A percentile compares a stretch with the other conserved stretches of the same genome.
These are phyloP conservation scores for Sequoia sempervirens DNA, from an alignment of 75 land plant species.

Conservation along the genomic window DNA sequence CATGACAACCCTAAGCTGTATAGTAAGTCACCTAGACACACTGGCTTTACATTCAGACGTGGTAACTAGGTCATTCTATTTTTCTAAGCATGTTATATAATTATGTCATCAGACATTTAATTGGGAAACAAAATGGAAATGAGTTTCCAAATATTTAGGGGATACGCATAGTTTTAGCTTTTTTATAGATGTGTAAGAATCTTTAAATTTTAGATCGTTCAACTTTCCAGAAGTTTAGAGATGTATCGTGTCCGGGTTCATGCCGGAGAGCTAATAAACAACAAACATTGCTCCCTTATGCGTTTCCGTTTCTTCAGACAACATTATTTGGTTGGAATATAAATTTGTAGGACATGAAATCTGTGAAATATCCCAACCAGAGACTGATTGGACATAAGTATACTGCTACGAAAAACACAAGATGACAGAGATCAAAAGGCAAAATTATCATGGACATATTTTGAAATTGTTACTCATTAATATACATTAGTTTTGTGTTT, in stretches of 20 bases:
- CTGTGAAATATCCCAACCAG: neutral
- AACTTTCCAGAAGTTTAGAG: neutral
- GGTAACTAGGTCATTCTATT: neutral
- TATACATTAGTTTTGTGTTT: neutral
- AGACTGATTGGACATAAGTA: neutral
- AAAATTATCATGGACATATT: neutral
- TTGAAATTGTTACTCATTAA: neutral
- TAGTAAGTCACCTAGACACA: neutral
- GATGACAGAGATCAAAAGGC: neutral
- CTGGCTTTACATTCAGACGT: neutral
- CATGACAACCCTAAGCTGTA: neutral
- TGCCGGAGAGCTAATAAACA: neutral
- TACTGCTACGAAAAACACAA: neutral
- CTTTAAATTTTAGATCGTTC: neutral
- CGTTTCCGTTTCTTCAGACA: neutral
- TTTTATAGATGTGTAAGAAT: neutral
- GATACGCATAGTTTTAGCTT: neutral
- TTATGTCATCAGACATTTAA: neutral
- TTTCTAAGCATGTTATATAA: neutral
- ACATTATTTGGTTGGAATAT: neutral
- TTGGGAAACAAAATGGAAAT: neutral
- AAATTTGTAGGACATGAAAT: neutral
- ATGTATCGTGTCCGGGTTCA: neutral
- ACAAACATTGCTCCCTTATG: neutral
- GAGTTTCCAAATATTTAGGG: neutral